Evolutionary conservation across 75 land plant genomes (phyloP).

Genomic region (Sequoia sempervirens): DNA sequence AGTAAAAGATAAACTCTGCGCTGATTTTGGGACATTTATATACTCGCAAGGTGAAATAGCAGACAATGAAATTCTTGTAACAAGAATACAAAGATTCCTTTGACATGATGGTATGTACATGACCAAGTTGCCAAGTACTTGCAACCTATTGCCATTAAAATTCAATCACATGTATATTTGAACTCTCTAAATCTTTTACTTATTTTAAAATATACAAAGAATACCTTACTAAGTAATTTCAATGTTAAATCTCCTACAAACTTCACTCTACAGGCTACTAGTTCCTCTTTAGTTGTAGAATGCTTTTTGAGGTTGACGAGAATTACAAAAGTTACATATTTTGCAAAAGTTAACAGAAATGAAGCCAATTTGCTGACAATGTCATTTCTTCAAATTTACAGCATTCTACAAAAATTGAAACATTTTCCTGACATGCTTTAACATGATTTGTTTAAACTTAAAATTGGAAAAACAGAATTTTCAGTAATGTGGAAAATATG

Average conservation of each 20-base stretch:
- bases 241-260: not conserved
- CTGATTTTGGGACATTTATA: too few relatives aligned
- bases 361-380: not conserved
- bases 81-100: too few relatives aligned
- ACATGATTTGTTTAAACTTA: not conserved
- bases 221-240: not conserved
- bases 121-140: not conserved
- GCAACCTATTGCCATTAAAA: not conserved
- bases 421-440: not conserved
- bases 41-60: too few relatives aligned
- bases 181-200: not conserved
- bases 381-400: not conserved
- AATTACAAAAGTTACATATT: not conserved
- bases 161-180: not conserved
- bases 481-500: too few relatives aligned
- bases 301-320: not conserved
- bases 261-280: not conserved
- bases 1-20: too few relatives aligned
- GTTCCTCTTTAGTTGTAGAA: not conserved
- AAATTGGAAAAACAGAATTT: not conserved
- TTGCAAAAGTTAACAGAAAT: not conserved
- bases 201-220: not conserved
- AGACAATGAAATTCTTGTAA: too few relatives aligned
- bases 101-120: too few relatives aligned
- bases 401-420: not conserved